Conservation (phyloP, 371 early-diverging fungal genomes). For the Capniomyces stellatus region DNA sequence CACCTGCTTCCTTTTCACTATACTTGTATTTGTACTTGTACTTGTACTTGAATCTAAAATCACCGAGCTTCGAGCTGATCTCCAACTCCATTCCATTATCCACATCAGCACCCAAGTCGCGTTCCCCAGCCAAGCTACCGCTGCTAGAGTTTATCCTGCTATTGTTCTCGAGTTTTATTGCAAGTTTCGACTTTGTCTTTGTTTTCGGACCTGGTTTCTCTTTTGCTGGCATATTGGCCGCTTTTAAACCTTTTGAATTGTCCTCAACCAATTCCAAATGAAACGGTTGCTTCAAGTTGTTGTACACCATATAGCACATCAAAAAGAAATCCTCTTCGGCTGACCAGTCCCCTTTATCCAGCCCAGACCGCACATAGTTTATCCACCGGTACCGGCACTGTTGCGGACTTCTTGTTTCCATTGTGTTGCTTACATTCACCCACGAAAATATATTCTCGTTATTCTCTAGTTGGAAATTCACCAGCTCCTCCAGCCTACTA, state of each 20-base stretch:
- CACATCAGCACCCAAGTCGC: too few relatives aligned
- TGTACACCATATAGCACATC: too few relatives aligned
- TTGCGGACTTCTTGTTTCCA: background rate
- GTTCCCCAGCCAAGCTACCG: too few relatives aligned
- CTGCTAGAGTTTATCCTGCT: too few relatives aligned
- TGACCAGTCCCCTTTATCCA: background rate
- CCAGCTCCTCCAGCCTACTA: background rate
- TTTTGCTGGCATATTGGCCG: background rate
- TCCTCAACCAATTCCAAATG: background rate
- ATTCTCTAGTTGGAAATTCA: background rate
- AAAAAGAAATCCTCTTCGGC: background rate
- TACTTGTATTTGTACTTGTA: too few relatives aligned
- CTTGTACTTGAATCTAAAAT: too few relatives aligned
- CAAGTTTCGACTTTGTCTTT: background rate
- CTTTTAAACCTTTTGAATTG: too few relatives aligned
- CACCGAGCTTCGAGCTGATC: too few relatives aligned
- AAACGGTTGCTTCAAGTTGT: background rate
- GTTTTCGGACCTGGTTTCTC: background rate
- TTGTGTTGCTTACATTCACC: background rate
- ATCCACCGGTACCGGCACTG: conserved; percentile 2
- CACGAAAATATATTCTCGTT: conserved; percentile 1
- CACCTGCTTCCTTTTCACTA: too few relatives aligned
- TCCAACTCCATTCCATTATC: too few relatives aligned
- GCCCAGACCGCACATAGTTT: background rate
- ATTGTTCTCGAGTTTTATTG: too few relatives aligned